Conservation (phyloP, 495 filamentous ascomycete species). For the Trypethelium eluteriae region DNA sequence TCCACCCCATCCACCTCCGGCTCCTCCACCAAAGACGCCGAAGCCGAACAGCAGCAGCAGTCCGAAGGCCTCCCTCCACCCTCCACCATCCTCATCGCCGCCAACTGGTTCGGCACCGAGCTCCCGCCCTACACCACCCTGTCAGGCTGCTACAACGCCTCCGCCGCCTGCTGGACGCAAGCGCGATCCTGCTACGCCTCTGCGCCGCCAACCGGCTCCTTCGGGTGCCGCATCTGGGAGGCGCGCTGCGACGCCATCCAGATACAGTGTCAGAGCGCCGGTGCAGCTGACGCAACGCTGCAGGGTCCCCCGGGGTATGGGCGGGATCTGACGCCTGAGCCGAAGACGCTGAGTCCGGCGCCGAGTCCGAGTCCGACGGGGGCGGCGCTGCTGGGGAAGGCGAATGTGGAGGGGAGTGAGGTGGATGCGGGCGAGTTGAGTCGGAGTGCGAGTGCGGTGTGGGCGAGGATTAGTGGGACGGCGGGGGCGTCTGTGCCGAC, state of each 20-base stretch:
- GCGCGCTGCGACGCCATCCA: slow-evolving; percentile 50
- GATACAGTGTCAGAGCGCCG: not conserved
- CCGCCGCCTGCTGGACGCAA: slow-evolving; percentile 52
- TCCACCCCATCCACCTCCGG: slow-evolving; percentile 15
- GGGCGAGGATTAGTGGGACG: not conserved
- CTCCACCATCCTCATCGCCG: slow-evolving; percentile 54
- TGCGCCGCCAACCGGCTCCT: slow-evolving; percentile 50
- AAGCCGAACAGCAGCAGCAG: slow-evolving; percentile 24
- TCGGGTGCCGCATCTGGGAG: slow-evolving; percentile 53
- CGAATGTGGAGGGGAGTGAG: not conserved
- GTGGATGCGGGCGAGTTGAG: not conserved
- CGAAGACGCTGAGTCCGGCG: not conserved
- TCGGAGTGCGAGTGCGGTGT: not conserved
- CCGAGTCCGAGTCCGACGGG: not conserved
- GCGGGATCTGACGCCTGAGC: not conserved
- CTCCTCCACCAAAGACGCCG: slow-evolving; percentile 10
- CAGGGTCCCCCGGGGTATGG: not conserved
- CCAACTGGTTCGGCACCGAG: slow-evolving; percentile 62
- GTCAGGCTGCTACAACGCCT: slow-evolving; percentile 50
- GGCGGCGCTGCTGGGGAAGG: not conserved
- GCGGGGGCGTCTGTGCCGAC: not conserved
- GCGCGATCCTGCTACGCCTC: slow-evolving; percentile 46
- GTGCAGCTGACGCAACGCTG: not conserved
- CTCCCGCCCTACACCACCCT: slow-evolving; percentile 47
- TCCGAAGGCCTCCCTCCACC: slow-evolving; percentile 42